Evolutionary conservation across 306 rosid genomes (phyloP).

Genomic region (Malus asiatica): DNA sequence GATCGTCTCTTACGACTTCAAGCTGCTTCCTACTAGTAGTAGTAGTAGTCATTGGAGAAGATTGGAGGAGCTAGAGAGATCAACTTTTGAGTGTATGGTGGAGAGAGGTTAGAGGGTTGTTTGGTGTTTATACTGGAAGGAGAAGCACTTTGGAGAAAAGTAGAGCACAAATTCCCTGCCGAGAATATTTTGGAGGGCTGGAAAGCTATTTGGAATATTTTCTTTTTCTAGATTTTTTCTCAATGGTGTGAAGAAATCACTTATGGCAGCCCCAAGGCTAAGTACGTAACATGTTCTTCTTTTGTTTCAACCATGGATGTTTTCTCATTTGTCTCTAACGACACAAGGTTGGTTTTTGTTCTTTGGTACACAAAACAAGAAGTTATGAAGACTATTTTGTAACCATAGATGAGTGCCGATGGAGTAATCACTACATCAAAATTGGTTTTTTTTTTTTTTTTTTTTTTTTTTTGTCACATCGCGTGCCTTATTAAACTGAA

Average conservation of each 20-base stretch:
- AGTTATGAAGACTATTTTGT: background rate
- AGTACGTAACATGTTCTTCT: too few species aligned
- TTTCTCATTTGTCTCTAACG: background rate
- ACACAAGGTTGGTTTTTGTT: background rate
- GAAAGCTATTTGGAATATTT: constrained; percentile 64
- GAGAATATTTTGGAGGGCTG: constrained; percentile 56
- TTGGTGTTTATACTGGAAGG: constrained; percentile 48
- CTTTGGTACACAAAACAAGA: background rate
- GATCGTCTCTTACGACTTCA: constrained; percentile 63
- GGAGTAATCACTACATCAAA: too few species aligned
- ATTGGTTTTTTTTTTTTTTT: too few species aligned
- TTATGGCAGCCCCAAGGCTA: too few species aligned
- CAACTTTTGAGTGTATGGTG: constrained; percentile 25
- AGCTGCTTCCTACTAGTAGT: constrained; percentile 32
- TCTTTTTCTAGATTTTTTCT: constrained; percentile 25
- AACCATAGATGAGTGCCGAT: too few species aligned
- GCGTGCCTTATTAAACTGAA: too few species aligned
- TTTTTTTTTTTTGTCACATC: too few species aligned
- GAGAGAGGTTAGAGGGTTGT: constrained; percentile 25
- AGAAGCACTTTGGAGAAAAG: constrained; percentile 16
- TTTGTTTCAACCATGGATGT: too few species aligned
- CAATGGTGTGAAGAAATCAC: constrained; percentile 6
- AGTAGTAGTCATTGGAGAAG: constrained; percentile 25
- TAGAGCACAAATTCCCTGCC: constrained; percentile 58
- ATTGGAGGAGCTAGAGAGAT: background rate